A percentile compares a stretch with the other conserved stretches of the same genome.
Evolutionary conservation across 495 filamentous ascomycete genomes (phyloP).

Genomic region (Penicillium ochrochloron): DNA sequence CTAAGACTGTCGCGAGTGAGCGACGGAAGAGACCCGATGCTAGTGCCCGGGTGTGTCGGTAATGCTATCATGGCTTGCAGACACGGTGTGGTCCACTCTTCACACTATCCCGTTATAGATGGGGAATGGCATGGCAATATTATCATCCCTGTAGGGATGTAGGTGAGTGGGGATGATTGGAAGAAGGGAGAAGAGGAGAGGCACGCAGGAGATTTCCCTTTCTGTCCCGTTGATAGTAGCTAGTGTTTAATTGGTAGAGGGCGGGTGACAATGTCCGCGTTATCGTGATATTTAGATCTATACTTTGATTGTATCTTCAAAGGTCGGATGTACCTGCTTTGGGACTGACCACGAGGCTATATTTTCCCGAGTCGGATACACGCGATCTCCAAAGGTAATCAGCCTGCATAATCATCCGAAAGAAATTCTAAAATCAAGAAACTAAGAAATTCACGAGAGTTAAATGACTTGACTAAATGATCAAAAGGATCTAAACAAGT

Average conservation of each 20-base stretch:
- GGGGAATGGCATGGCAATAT: not conserved
- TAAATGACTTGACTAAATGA: not conserved
- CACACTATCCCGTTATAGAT: not conserved
- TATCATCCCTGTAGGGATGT: conserved; percentile 14
- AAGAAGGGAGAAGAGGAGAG: not conserved
- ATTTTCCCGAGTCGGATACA: not conserved
- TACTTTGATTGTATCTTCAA: conserved; percentile 2
- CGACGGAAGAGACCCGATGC: conserved; percentile 19
- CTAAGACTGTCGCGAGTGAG: conserved; percentile 10
- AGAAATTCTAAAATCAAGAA: not conserved
- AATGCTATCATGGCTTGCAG: conserved; percentile 12
- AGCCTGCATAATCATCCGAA: not conserved
- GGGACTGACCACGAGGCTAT: conserved; percentile 16
- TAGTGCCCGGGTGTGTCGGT: conserved; percentile 6
- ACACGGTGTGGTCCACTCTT: conserved; percentile 12
- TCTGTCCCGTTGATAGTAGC: not conserved
- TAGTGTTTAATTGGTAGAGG: not conserved
- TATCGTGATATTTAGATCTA: conserved; percentile 2
- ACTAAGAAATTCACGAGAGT: not conserved
- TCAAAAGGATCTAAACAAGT: conserved; percentile 10
- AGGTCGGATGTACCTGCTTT: conserved; percentile 23
- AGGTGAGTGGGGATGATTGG: conserved; percentile 4
- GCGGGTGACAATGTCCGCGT: not conserved
- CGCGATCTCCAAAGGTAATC: conserved; percentile 3
- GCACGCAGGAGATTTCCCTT: not conserved